Evolutionary conservation across 805 yeast genomes (phyloP).

Genomic region (Suhomyces sp.): DNA sequence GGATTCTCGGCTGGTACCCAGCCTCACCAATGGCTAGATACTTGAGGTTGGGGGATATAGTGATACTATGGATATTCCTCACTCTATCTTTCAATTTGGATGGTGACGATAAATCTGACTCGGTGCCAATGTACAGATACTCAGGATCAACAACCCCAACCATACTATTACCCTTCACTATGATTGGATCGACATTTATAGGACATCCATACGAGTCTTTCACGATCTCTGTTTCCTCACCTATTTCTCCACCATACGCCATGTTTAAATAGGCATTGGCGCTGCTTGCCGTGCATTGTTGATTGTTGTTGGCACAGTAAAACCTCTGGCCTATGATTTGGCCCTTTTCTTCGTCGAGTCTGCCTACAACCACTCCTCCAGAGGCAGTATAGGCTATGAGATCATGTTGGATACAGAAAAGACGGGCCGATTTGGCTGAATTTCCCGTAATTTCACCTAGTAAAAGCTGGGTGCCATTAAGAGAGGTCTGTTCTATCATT

Average conservation of each 20-base stretch:
- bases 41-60: conserved; percentile 53
- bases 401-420: conserved; percentile 40
- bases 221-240: conserved; percentile 7
- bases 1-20: conserved; percentile 66
- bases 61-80: conserved; percentile 55
- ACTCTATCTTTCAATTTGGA: conserved; percentile 41
- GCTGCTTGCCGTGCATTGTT: conserved; percentile 2
- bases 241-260: conserved; percentile 14
- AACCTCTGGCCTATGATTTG: conserved; percentile 41
- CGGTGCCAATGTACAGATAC: conserved; percentile 13
- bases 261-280: conserved; percentile 32
- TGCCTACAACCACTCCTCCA: conserved; percentile 57
- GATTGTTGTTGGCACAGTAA: conserved; percentile 47
- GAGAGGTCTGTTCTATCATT: no score
- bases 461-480: conserved; percentile 2
- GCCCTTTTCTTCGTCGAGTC: conserved; percentile 20
- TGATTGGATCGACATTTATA: conserved; percentile 26
- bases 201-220: conserved; percentile 40
- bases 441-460: conserved; percentile 39
- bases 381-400: conserved; percentile 55
- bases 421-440: conserved; percentile 43
- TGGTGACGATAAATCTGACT: conserved; percentile 10
- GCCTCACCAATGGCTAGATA: conserved; percentile 68
- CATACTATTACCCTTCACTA: conserved; percentile 17
- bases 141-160: conserved; percentile 7